A percentile compares a stretch with the other conserved stretches of the same genome.
Evolutionary conservation across 2,329 filamentous ascomycete species (phyloP).

Genomic region (Orbilia quercus): DNA sequence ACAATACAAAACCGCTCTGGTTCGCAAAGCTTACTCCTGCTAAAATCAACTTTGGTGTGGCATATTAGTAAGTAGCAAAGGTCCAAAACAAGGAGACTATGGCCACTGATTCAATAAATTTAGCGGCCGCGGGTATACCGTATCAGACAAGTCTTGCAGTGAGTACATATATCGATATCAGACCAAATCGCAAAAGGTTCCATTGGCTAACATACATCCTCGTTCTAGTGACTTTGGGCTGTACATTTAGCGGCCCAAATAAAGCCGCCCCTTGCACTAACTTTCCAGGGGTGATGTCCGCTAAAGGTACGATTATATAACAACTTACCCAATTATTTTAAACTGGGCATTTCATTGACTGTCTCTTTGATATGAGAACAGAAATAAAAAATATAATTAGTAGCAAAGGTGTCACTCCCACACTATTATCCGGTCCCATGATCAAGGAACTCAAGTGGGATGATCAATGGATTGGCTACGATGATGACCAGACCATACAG

Average conservation of each 20-base stretch:
- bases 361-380: conserved; percentile 62
- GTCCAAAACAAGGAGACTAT: neutral
- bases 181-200: neutral
- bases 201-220: neutral
- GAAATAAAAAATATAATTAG: conserved; percentile 40
- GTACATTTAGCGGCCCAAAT: conserved; percentile 58
- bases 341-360: conserved; percentile 61
- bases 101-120: neutral
- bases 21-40: conserved; percentile 63
- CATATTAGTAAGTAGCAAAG: conserved; percentile 62
- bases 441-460: conserved; percentile 62
- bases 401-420: conserved; percentile 56
- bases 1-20: conserved; percentile 64
- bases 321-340: too few relatives aligned
- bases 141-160: conserved; percentile 13
- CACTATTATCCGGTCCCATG: conserved; percentile 58
- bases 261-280: conserved; percentile 61
- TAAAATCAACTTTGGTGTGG: conserved; percentile 67
- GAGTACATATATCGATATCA: neutral
- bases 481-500: conserved; percentile 60
- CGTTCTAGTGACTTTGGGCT: conserved; percentile 22
- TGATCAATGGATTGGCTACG: conserved; percentile 64
- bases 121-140: conserved; percentile 35
- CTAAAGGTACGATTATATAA: conserved; percentile 57
- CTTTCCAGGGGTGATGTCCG: conserved; percentile 58